A percentile compares a stretch with the other conserved stretches of the same genome.
Evolutionary conservation across 441 rosid species (phyloP).

Genomic region (Eruca vesicaria): DNA sequence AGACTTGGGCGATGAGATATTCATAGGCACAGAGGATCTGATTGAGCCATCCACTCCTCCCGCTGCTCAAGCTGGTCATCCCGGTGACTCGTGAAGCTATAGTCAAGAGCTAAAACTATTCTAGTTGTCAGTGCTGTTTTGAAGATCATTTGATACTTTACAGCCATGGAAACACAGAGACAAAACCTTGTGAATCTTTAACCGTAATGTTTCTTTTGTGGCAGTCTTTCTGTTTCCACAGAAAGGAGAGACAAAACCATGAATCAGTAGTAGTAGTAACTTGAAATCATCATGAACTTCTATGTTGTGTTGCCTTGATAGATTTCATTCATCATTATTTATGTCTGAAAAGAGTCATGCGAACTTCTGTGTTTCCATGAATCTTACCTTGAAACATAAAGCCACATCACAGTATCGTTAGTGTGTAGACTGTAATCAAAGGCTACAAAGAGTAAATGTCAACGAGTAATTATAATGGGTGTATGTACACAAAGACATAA

Average conservation of each 20-base stretch:
- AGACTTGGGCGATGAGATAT: conserved; percentile 25
- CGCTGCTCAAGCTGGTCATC: conserved; percentile 12
- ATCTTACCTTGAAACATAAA: too few species aligned
- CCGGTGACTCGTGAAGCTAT: background rate
- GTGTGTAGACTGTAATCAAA: background rate
- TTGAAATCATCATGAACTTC: background rate
- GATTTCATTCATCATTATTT: background rate
- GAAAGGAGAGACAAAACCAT: background rate
- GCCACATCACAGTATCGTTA: background rate
- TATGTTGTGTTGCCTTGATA: background rate
- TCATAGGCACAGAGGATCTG: conserved; percentile 20
- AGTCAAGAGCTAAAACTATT: conserved; percentile 12
- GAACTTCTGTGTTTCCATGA: background rate
- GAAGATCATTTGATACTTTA: background rate
- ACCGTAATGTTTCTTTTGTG: background rate
- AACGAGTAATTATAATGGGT: background rate
- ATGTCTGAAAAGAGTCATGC: background rate
- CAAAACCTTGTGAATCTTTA: background rate
- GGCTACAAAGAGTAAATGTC: background rate
- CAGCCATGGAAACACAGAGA: background rate
- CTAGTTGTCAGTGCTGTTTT: background rate
- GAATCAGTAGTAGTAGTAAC: background rate
- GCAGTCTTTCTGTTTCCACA: background rate
- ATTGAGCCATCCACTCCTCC: conserved; percentile 17
- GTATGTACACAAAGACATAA: background rate